Percentiles rank a stretch among this genome's conserved stretches.
Conservation (phyloP, 1,284 basidiomycete species). For the Rhizopogon parksii region DNA sequence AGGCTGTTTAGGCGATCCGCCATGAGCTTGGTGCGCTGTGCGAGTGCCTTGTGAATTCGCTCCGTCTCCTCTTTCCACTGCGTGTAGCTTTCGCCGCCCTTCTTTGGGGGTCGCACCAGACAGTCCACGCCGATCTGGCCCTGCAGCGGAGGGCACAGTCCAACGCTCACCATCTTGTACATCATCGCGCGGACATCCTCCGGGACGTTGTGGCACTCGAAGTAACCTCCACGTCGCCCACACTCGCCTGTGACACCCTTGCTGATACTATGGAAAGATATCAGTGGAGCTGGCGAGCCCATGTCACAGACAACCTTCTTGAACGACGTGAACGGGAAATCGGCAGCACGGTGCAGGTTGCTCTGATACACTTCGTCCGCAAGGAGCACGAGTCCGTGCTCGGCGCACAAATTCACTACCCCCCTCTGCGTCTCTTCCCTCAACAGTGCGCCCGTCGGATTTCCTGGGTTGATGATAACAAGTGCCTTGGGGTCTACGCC, state of each 20-base stretch:
- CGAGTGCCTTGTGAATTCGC: slow-evolving; percentile 69
- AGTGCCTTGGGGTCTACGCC: slow-evolving; percentile 72
- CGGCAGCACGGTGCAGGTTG: slow-evolving; percentile 71
- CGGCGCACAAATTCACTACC: slow-evolving; percentile 77
- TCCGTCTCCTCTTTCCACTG: slow-evolving; percentile 81
- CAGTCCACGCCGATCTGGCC: slow-evolving; percentile 91
- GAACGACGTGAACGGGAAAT: slow-evolving; percentile 84
- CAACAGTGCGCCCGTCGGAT: slow-evolving; percentile 86
- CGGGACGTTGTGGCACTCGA: slow-evolving; percentile 79
- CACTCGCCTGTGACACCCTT: slow-evolving; percentile 95
- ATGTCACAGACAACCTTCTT: slow-evolving; percentile 74
- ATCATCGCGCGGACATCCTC: slow-evolving; percentile 75
- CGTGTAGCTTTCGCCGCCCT: slow-evolving; percentile 67
- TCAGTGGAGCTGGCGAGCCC: slow-evolving; percentile 65
- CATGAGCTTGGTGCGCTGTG: slow-evolving; percentile 68
- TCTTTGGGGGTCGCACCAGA: slow-evolving; percentile 79
- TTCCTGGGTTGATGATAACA: slow-evolving; percentile 94
- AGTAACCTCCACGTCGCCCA: slow-evolving; percentile 90
- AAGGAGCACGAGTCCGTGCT: slow-evolving; percentile 79
- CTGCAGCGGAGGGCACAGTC: slow-evolving; percentile 80
- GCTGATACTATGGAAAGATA: slow-evolving; percentile 94
- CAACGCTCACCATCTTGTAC: slow-evolving; percentile 92
- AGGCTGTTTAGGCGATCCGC: slow-evolving; percentile 69
- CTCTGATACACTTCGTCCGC: slow-evolving; percentile 95
- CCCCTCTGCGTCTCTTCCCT: slow-evolving; percentile 63